Percentiles rank a stretch among this genome's conserved stretches.
phyloP scores from a whole-genome alignment of 352 stramenopile species.

The Phytophthora niederhauseri region DNA sequence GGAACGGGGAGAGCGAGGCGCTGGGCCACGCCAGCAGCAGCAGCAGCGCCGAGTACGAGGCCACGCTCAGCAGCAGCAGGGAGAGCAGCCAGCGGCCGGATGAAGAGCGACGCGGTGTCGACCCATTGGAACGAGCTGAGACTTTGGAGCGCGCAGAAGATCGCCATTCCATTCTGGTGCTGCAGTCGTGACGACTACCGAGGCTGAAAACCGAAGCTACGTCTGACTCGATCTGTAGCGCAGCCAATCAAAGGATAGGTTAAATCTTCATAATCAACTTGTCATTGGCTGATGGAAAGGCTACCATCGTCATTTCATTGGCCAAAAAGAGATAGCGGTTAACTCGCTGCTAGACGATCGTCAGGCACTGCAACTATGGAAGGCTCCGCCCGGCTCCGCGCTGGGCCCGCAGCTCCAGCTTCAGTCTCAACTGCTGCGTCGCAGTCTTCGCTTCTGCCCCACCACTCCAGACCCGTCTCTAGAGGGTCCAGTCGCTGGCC shows the following conservation, averaged over 20 bases:
- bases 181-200: neutral
- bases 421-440: neutral
- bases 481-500: constrained; percentile 5
- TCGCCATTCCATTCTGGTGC: constrained; percentile 19
- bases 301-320: neutral
- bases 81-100: constrained; percentile 17
- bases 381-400: constrained; percentile 13
- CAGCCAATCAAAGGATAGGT: neutral
- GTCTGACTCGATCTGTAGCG: constrained; percentile 1
- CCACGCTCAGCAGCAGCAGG: constrained; percentile 11
- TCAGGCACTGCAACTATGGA: constrained; percentile 15
- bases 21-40: constrained; percentile 20
- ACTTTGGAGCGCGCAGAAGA: constrained; percentile 9
- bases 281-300: neutral
- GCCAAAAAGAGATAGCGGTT: neutral
- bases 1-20: constrained; percentile 9
- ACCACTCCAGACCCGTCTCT: neutral
- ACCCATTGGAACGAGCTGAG: constrained; percentile 1
- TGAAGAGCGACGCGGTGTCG: neutral
- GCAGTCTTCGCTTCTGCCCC: constrained; percentile 11
- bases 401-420: constrained; percentile 1
- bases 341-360: neutral
- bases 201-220: constrained; percentile 5
- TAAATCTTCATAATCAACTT: neutral
- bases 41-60: constrained; percentile 21